A percentile compares a stretch with the other conserved stretches of the same genome.
These are phyloP conservation scores for Heterotrichella gracilis DNA, from an alignment of 352 stramenopile genomes.

Conservation along the genomic window DNA sequence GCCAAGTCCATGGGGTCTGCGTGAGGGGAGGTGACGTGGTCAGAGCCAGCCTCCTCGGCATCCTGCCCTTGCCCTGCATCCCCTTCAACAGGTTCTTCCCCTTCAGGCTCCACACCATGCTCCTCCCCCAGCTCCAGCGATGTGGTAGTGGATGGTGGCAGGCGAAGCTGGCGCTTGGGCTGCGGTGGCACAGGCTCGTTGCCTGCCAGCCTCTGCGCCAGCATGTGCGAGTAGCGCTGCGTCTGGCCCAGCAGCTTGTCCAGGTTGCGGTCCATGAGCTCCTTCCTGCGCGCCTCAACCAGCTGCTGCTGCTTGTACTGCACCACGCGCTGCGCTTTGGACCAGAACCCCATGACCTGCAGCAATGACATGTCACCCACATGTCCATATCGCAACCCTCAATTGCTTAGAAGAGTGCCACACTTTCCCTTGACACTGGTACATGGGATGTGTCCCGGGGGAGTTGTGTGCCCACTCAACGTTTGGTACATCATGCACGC, in stretches of 20 bases:
- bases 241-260: conserved; percentile 70
- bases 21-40: conserved; percentile 9
- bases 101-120: conserved; percentile 16
- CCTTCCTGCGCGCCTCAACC: conserved; percentile 23
- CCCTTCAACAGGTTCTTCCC: background rate
- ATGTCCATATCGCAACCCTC: too few species aligned
- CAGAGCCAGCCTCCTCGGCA: conserved; percentile 12
- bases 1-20: conserved; percentile 11
- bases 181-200: background rate
- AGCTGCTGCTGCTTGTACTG: conserved; percentile 61
- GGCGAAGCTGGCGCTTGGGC: background rate
- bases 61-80: background rate
- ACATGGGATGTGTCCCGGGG: too few species aligned
- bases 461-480: too few species aligned
- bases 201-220: conserved; percentile 30
- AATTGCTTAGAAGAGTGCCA: too few species aligned
- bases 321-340: conserved; percentile 87
- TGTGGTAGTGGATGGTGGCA: background rate
- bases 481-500: too few species aligned
- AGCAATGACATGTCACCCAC: too few species aligned
- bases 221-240: conserved; percentile 55
- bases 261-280: conserved; percentile 76
- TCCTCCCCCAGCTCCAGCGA: conserved; percentile 19
- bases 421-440: too few species aligned
- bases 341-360: conserved; percentile 80